Conservation (phyloP, 228 moss, liverwort and hornwort species). For the Sphagnum fallax region DNA sequence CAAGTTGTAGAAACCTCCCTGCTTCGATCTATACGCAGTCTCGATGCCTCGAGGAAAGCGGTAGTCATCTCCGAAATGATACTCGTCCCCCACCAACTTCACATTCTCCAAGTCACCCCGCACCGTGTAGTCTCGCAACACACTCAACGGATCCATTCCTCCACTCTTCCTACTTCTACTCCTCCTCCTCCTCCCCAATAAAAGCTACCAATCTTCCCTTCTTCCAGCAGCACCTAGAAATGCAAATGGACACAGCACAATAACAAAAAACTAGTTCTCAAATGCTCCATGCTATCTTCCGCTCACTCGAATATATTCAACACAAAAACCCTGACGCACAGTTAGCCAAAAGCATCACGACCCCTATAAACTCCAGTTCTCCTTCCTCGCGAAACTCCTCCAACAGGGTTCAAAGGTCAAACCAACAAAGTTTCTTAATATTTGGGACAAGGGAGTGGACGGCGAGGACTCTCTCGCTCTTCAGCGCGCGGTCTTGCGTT, state of each 20-base stretch:
- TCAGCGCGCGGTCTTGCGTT: too few relatives aligned
- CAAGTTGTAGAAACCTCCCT: conserved; percentile 83
- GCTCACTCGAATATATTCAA: too few relatives aligned
- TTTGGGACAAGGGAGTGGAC: too few relatives aligned
- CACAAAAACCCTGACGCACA: too few relatives aligned
- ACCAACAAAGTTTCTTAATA: too few relatives aligned
- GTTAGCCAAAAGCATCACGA: too few relatives aligned
- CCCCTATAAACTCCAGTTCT: too few relatives aligned
- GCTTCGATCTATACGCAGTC: conserved; percentile 91
- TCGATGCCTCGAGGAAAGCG: conserved; percentile 79
- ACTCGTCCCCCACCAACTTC: conserved; percentile 64
- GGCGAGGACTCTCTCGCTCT: too few relatives aligned
- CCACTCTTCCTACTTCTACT: not conserved
- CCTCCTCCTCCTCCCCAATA: not conserved
- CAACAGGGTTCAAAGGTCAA: too few relatives aligned
- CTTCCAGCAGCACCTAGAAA: not conserved
- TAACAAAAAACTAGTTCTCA: too few relatives aligned
- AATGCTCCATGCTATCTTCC: too few relatives aligned
- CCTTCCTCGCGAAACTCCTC: too few relatives aligned
- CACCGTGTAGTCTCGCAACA: conserved; percentile 80
- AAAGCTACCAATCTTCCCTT: not conserved
- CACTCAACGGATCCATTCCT: conserved; percentile 82
- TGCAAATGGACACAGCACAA: not conserved
- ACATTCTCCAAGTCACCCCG: conserved; percentile 71
- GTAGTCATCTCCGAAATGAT: conserved; percentile 88